phyloP scores from a whole-genome alignment of 2,329 filamentous ascomycete genomes.

The Ramularia endophylla region DNA sequence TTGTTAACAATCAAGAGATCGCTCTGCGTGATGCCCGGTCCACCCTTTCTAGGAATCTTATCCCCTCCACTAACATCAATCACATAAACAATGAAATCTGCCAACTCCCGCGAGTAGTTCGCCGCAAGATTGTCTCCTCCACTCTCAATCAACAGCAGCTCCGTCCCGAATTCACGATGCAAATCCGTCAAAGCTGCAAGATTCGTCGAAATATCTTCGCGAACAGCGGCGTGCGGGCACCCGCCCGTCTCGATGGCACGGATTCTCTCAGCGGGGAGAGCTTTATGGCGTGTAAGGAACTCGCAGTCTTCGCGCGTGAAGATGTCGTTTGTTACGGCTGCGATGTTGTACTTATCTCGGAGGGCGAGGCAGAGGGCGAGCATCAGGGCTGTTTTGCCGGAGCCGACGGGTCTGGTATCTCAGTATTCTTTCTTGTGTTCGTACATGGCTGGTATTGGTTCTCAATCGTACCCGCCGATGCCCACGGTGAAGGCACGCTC shows the following conservation, averaged over 20 bases:
- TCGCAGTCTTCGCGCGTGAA: slow-evolving; percentile 97
- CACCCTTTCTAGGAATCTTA: slow-evolving; percentile 93
- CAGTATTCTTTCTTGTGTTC: neutral
- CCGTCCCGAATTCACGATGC: slow-evolving; percentile 70
- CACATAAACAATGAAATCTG: slow-evolving; percentile 97
- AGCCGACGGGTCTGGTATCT: slow-evolving; percentile 92
- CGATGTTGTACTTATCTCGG: slow-evolving; percentile 74
- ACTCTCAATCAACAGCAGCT: slow-evolving; percentile 88
- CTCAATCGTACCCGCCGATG: slow-evolving; percentile 75
- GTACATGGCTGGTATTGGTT: too few species aligned
- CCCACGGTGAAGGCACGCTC: slow-evolving; percentile 92
- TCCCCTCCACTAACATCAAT: slow-evolving; percentile 96
- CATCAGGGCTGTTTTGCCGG: slow-evolving; percentile 97
- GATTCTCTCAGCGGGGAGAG: slow-evolving; percentile 77
- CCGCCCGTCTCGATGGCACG: slow-evolving; percentile 96
- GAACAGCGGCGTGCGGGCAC: slow-evolving; percentile 93
- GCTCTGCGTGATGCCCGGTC: slow-evolving; percentile 93
- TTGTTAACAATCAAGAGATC: slow-evolving; percentile 95
- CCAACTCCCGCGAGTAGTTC: slow-evolving; percentile 91
- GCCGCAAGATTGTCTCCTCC: slow-evolving; percentile 96
- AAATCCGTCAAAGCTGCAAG: slow-evolving; percentile 86
- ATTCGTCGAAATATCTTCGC: slow-evolving; percentile 94
- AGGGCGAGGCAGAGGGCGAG: slow-evolving; percentile 82
- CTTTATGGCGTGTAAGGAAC: slow-evolving; percentile 82
- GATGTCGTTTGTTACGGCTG: slow-evolving; percentile 97